These are phyloP conservation scores for Fusarium floridanum DNA, from an alignment of 2,329 filamentous ascomycete genomes.

Conservation along the genomic window DNA sequence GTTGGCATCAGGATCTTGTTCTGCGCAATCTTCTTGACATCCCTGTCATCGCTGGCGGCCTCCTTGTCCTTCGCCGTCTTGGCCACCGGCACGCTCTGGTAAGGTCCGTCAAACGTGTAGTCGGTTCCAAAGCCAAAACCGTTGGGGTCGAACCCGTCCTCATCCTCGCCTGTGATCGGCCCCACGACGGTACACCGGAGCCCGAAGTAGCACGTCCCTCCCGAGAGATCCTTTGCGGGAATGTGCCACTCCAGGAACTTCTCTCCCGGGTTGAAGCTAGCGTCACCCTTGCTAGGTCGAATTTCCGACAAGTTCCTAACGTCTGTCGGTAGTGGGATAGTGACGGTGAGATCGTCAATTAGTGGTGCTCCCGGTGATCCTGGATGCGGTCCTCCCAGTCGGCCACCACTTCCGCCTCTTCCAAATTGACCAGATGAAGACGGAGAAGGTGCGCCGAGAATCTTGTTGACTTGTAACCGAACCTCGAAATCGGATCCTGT, in stretches of 20 bases:
- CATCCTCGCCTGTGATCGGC: constrained; percentile 61
- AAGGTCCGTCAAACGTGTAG: constrained; percentile 68
- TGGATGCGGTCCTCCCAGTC: constrained; percentile 57
- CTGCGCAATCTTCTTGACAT: constrained; percentile 71
- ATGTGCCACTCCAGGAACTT: constrained; percentile 85
- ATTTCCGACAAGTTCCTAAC: constrained; percentile 89
- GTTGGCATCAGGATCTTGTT: constrained; percentile 85
- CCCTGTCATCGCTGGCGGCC: constrained; percentile 58
- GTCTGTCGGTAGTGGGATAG: constrained; percentile 80
- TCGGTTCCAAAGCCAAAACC: constrained; percentile 66
- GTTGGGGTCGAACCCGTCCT: constrained; percentile 63
- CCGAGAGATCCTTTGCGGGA: constrained; percentile 79
- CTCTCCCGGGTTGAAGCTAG: constrained; percentile 81
- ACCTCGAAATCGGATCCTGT: constrained; percentile 90
- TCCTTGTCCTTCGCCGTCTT: constrained; percentile 51
- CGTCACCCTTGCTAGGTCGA: constrained; percentile 84
- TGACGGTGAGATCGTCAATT: constrained; percentile 83
- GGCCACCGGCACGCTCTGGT: constrained; percentile 60
- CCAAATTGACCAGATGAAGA: constrained; percentile 55
- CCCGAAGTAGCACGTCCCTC: constrained; percentile 75
- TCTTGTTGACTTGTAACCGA: constrained; percentile 76
- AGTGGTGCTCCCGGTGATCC: constrained; percentile 70
- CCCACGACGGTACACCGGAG: constrained; percentile 87
- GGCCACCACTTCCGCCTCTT: constrained; percentile 58
- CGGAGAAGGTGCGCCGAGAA: constrained; percentile 63